These are phyloP conservation scores for Daldinia caldariorum DNA, from an alignment of 495 filamentous ascomycete genomes.

Conservation along the genomic window DNA sequence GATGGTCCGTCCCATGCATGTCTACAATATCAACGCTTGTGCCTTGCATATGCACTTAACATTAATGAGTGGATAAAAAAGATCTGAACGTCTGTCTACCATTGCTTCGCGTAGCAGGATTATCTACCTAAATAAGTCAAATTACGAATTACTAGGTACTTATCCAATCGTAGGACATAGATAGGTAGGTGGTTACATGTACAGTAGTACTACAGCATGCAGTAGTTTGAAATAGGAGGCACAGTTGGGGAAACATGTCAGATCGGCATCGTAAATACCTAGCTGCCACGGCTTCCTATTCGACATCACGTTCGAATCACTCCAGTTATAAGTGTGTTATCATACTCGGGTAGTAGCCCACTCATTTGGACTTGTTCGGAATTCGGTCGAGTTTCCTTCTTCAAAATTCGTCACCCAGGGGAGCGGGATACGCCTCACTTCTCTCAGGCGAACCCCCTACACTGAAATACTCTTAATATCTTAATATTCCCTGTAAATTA, in stretches of 20 bases:
- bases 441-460: slow-evolving; percentile 18
- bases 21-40: slow-evolving; percentile 23
- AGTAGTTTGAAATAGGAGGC: slow-evolving; percentile 20
- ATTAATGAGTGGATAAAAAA: slow-evolving; percentile 17
- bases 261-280: slow-evolving; percentile 24
- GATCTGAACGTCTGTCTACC: slow-evolving; percentile 20
- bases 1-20: slow-evolving; percentile 40
- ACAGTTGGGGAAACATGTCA: slow-evolving; percentile 18
- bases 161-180: slow-evolving; percentile 6
- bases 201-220: slow-evolving; percentile 11
- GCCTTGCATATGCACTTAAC: slow-evolving; percentile 44
- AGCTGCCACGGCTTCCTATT: slow-evolving; percentile 27
- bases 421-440: slow-evolving; percentile 37
- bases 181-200: neutral
- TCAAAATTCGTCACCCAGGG: slow-evolving; percentile 28
- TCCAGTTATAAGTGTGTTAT: slow-evolving; percentile 20
- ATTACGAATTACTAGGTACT: slow-evolving; percentile 9
- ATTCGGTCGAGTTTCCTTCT: slow-evolving; percentile 30
- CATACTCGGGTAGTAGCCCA: slow-evolving; percentile 18
- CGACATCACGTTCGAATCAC: slow-evolving; percentile 22
- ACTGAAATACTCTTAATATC: slow-evolving; percentile 32
- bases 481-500: slow-evolving; percentile 30
- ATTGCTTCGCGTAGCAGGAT: slow-evolving; percentile 13
- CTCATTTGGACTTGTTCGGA: slow-evolving; percentile 18
- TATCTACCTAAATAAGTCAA: slow-evolving; percentile 12